phyloP scores from a whole-genome alignment of 1,139 yeast species.

The Groenewaldozyma auringiensis region DNA sequence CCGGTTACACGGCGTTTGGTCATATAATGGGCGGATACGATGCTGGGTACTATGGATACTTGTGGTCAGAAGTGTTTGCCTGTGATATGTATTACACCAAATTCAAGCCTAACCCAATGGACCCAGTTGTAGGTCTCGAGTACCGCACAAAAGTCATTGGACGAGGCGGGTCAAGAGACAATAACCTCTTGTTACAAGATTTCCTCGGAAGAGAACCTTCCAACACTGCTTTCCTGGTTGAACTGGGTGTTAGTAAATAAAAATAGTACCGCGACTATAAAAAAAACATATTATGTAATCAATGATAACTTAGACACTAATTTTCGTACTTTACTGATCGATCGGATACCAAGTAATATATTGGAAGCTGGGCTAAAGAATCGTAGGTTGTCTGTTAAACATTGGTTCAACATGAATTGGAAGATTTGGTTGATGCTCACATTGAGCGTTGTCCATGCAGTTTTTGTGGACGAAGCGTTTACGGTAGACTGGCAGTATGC shows the following conservation, averaged over 20 bases:
- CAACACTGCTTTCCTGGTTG: slow-evolving; percentile 60
- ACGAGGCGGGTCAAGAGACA: slow-evolving; percentile 68
- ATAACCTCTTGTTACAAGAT: slow-evolving; percentile 53
- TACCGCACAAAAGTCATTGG: slow-evolving; percentile 65
- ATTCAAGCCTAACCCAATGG: slow-evolving; percentile 62
- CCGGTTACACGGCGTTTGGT: slow-evolving; percentile 71
- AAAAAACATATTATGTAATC: no score
- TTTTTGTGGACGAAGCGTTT: slow-evolving; percentile 28
- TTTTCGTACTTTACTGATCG: no score
- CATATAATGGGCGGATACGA: slow-evolving; percentile 83
- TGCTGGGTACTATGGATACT: slow-evolving; percentile 79
- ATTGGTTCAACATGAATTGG: not conserved
- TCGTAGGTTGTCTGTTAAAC: no score
- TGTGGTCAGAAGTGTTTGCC: slow-evolving; percentile 81
- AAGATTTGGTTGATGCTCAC: not conserved
- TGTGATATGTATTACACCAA: slow-evolving; percentile 72
- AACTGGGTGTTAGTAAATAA: slow-evolving; percentile 43
- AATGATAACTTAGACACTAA: no score
- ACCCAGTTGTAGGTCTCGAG: slow-evolving; percentile 49
- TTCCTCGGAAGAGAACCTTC: slow-evolving; percentile 72
- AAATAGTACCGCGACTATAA: no score
- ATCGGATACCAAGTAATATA: no score
- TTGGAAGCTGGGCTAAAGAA: no score
- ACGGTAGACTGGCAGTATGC: slow-evolving; percentile 26
- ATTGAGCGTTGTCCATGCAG: slow-evolving; percentile 14